A percentile compares a stretch with the other conserved stretches of the same genome.
Conservation (phyloP, 495 filamentous ascomycete genomes). For the Penicillium atrosanguineum region DNA sequence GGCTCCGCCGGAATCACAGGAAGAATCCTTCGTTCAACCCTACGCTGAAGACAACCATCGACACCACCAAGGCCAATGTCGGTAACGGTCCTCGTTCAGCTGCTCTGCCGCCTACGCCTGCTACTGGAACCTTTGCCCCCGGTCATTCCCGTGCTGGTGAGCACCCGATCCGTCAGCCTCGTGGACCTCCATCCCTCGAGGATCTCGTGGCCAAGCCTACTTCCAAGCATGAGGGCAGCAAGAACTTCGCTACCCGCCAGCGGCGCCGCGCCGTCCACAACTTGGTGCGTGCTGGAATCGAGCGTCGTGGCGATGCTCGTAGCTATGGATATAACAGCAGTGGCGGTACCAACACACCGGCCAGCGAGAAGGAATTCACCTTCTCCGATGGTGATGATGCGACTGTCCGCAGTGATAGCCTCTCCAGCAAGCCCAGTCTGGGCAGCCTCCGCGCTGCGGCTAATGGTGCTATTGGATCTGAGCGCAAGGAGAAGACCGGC, state of each 20-base stretch:
- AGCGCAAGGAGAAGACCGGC: conserved; percentile 64
- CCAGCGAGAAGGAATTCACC: conserved; percentile 80
- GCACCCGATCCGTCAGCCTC: conserved; percentile 90
- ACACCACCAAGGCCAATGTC: conserved; percentile 56
- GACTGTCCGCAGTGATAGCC: conserved; percentile 74
- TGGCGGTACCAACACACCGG: conserved; percentile 79
- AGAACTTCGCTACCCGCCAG: conserved; percentile 95
- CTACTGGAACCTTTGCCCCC: conserved; percentile 86
- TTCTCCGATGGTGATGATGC: conserved; percentile 85
- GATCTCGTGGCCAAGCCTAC: conserved; percentile 90
- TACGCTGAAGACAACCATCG: conserved; percentile 55
- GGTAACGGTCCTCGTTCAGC: conserved; percentile 70
- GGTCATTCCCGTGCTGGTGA: conserved; percentile 91
- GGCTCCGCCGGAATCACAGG: conserved; percentile 89
- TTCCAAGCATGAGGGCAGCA: conserved; percentile 91
- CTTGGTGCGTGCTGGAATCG: conserved; percentile 83
- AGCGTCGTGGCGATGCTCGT: conserved; percentile 69
- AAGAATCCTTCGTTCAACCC: conserved; percentile 81
- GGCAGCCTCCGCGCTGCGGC: conserved; percentile 77
- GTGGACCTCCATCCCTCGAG: conserved; percentile 87
- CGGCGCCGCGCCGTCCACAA: conserved; percentile 89
- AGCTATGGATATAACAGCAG: conserved; percentile 58
- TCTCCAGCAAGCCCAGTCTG: conserved; percentile 74
- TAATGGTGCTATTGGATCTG: conserved; percentile 82
- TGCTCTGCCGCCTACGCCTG: conserved; percentile 74